These are phyloP conservation scores for Arctostaphylos glauca DNA, from an alignment of 148 eudicot species.

Conservation along the genomic window DNA sequence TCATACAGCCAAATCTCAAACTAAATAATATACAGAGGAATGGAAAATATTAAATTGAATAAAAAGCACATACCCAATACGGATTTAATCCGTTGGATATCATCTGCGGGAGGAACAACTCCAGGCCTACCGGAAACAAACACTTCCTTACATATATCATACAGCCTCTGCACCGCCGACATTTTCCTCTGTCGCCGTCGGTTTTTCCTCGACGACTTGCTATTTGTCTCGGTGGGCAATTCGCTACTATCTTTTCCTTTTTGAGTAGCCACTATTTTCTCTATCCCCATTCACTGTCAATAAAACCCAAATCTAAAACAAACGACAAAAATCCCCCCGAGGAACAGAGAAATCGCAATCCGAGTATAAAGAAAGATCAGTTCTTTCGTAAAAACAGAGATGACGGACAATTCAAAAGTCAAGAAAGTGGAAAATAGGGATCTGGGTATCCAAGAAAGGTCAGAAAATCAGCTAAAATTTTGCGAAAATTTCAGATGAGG, in stretches of 20 bases:
- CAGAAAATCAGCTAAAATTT: background rate
- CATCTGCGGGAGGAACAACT: slow-evolving; percentile 49
- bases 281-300: slow-evolving; percentile 46
- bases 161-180: slow-evolving; percentile 49
- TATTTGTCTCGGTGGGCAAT: slow-evolving; percentile 25
- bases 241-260: slow-evolving; percentile 30
- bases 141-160: slow-evolving; percentile 54
- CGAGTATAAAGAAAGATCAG: background rate
- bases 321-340: background rate
- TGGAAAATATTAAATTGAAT: background rate
- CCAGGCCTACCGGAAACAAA: slow-evolving; percentile 62
- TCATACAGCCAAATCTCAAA: background rate
- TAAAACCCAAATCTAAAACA: background rate
- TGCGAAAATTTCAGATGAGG: background rate
- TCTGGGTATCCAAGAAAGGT: background rate
- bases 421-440: background rate
- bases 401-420: too few relatives aligned
- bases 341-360: background rate
- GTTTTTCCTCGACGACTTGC: slow-evolving; percentile 27
- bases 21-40: background rate
- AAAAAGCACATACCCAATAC: slow-evolving; percentile 50
- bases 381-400: too few relatives aligned
- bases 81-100: slow-evolving; percentile 48
- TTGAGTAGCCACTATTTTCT: slow-evolving; percentile 26
- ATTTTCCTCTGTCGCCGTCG: slow-evolving; percentile 31